These are phyloP conservation scores for Huntiella decipiens DNA, from an alignment of 2,329 filamentous ascomycete species.

Conservation along the genomic window DNA sequence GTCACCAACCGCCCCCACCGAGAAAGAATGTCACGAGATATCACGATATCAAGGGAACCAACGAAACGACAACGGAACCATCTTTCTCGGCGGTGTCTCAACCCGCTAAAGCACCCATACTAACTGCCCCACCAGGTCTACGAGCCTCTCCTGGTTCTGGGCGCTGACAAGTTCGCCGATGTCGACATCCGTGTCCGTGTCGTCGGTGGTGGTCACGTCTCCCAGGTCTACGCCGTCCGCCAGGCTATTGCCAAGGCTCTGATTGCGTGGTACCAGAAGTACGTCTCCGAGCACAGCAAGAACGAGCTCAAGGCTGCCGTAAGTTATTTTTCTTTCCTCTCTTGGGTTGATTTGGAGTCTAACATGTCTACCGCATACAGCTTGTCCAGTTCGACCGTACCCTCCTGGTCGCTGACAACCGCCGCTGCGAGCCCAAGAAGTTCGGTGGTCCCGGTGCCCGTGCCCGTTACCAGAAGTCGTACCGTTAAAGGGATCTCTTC, in stretches of 20 bases:
- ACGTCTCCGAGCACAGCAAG: conserved; percentile 99
- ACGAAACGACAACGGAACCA: neutral
- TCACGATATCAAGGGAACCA: neutral
- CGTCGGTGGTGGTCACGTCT: conserved; percentile 91
- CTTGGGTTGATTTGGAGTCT: neutral
- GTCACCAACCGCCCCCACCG: neutral
- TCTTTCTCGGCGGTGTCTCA: too few species aligned
- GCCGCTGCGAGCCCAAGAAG: conserved; percentile 99
- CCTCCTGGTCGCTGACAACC: conserved; percentile 96
- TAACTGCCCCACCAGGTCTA: conserved; percentile 47
- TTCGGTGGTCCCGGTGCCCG: conserved; percentile 85
- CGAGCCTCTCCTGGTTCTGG: conserved; percentile 93
- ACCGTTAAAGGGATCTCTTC: conserved; percentile 52
- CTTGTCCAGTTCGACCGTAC: conserved; percentile 92
- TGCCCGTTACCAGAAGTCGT: conserved; percentile 96
- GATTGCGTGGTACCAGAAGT: conserved; percentile 94
- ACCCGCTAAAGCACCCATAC: too few species aligned
- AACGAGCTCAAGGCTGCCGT: conserved; percentile 48
- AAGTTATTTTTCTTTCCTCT: conserved; percentile 1
- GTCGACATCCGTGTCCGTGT: conserved; percentile 97
- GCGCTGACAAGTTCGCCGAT: conserved; percentile 88
- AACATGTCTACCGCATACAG: conserved; percentile 37
- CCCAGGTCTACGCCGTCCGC: conserved; percentile 94
- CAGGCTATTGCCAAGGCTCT: conserved; percentile 85
- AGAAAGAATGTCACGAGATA: neutral